Conservation (phyloP, 2,329 filamentous ascomycete genomes). For the Arthroderma sp. region DNA sequence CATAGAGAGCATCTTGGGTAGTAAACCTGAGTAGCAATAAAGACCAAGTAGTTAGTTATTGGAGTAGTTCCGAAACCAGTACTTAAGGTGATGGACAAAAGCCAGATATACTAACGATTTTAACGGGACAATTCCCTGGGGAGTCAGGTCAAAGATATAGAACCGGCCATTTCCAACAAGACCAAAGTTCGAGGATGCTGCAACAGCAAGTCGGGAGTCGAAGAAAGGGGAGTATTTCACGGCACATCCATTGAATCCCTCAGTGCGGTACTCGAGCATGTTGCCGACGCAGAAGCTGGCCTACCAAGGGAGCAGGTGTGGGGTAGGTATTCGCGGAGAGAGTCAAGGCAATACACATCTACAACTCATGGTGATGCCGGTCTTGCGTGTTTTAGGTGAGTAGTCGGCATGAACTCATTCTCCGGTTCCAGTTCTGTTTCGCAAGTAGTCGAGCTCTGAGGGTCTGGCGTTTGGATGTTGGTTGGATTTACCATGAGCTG, state of each 20-base stretch:
- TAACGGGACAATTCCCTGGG: constrained; percentile 70
- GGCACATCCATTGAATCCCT: constrained; percentile 89
- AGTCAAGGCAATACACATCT: not conserved
- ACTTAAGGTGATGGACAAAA: not conserved
- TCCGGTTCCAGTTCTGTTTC: not conserved
- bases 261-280: constrained; percentile 90
- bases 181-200: constrained; percentile 86
- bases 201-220: constrained; percentile 84
- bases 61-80: not conserved
- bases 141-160: constrained; percentile 70
- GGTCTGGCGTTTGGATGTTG: not conserved
- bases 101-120: constrained; percentile 50
- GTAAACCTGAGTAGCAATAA: constrained; percentile 54
- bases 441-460: not conserved
- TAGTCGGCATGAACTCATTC: not conserved
- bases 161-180: constrained; percentile 91
- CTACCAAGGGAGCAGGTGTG: not conserved
- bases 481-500: too few species aligned
- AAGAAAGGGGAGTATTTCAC: constrained; percentile 99
- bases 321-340: not conserved
- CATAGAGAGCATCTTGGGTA: constrained; percentile 93
- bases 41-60: not conserved
- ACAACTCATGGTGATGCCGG: not conserved
- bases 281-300: constrained; percentile 14
- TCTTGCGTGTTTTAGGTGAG: not conserved